A percentile compares a stretch with the other conserved stretches of the same genome.
Evolutionary conservation across 1,284 basidiomycete species (phyloP).

Genomic region (Tilletia setariae): DNA sequence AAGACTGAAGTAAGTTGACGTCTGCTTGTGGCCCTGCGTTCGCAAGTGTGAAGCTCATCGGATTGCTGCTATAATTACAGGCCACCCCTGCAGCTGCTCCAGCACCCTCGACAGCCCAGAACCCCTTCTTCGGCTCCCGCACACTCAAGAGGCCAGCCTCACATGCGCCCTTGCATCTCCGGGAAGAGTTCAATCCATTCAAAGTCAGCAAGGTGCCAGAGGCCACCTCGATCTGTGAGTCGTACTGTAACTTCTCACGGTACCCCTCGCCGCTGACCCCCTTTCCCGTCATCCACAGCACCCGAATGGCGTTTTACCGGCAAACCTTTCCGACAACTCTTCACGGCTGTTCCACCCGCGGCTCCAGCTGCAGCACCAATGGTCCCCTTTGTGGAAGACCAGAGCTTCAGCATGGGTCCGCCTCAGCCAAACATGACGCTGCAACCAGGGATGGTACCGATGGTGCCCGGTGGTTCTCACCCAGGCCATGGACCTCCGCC

Average conservation of each 20-base stretch:
- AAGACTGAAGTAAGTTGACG: conserved; percentile 12
- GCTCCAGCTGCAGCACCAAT: not conserved
- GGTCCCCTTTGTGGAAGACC: not conserved
- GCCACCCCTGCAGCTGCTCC: no score
- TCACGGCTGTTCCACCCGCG: conserved; percentile 49
- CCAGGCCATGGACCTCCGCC: conserved; percentile 12
- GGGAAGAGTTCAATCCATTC: conserved; percentile 93
- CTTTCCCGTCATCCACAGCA: not conserved
- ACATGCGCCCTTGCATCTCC: conserved; percentile 65
- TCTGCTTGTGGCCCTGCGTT: no score
- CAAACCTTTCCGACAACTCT: conserved; percentile 75
- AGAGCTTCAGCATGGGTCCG: not conserved
- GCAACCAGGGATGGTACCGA: not conserved
- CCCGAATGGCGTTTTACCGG: conserved; percentile 83
- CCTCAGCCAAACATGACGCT: conserved; percentile 19
- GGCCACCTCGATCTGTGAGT: conserved; percentile 64
- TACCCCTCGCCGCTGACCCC: not conserved
- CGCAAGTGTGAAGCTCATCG: no score
- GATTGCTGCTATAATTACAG: no score
- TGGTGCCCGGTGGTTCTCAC: not conserved
- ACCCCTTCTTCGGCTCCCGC: conserved; percentile 82
- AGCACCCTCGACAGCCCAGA: conserved; percentile 58
- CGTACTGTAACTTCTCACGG: not conserved
- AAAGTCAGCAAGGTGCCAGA: conserved; percentile 77
- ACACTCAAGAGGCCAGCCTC: conserved; percentile 67